Evolutionary conservation across 2,329 filamentous ascomycete genomes (phyloP), one percentile per base, ranked within the genome.

Genomic region (Rachicladosporium sp.): DNA sequence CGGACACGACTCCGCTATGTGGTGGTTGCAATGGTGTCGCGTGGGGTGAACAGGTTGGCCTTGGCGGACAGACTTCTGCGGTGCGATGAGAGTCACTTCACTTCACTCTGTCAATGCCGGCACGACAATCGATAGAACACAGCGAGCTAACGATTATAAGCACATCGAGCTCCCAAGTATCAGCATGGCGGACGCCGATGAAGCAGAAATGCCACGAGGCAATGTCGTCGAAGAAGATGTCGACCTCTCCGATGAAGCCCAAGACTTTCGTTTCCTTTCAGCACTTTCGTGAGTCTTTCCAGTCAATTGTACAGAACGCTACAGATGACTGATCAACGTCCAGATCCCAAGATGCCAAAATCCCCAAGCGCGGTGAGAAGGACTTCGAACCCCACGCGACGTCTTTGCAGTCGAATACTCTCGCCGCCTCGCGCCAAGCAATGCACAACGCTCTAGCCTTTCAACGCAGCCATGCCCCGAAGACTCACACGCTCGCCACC

Each of bases 321-420:
- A 8, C 11, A 9, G 29, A 37, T 15, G 6, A 21, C 23, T 11
- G 29, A 31, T 19, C 10, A 11, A 13, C 31, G 7, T 27, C 23
- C 45, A 56, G 53, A 32, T 47, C 45, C 36, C 51, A 58, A 41
- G 54, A 57, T 42, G 51, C 68, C 37, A 76, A 77, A 50, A 73
- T 88, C 9, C 86, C 93, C 29, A 87, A 89, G 49, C 85, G 87
- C 47, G 91, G 91, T 44, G 87, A 93, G 59, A 98, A 98, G 62
- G 91, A 98, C 65, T 98, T 95, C 59, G 91, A 96, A 64, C 80
- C 83, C 23, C 87, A 96, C 62, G 83, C 84, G 35, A 96, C 91
- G 2, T 74, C 76, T 27, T 76, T 83, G 27, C 91, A 98, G 62
- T 77, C 80, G 48, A 71, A 74, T 41, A 75, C 80, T 7, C 77